A percentile compares a stretch with the other conserved stretches of the same genome.
These are phyloP conservation scores for Hyphochytrium catenoides DNA, from an alignment of 352 stramenopile genomes.

Conservation along the genomic window DNA sequence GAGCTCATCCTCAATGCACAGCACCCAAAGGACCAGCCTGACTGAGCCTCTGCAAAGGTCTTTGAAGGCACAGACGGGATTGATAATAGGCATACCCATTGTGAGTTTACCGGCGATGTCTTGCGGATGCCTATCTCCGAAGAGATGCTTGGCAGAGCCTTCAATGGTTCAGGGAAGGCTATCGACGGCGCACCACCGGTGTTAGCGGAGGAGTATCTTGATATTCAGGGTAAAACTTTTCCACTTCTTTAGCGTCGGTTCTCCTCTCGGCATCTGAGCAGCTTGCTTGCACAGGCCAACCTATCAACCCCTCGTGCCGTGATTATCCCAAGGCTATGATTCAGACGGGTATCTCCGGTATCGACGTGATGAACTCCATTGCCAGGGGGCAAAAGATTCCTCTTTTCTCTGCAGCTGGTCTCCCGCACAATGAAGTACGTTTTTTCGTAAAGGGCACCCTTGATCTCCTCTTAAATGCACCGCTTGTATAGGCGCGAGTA, in stretches of 20 bases:
- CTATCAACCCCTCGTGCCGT: slow-evolving; percentile 95
- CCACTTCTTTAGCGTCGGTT: too few relatives aligned
- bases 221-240: too few relatives aligned
- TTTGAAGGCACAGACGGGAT: slow-evolving; percentile 98
- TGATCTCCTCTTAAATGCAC: too few relatives aligned
- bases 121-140: slow-evolving; percentile 97
- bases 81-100: slow-evolving; percentile 94
- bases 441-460: too few relatives aligned
- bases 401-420: slow-evolving; percentile 92
- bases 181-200: slow-evolving; percentile 92
- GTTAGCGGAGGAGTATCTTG: slow-evolving; percentile 92
- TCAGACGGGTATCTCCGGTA: slow-evolving; percentile 97
- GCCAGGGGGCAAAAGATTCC: slow-evolving; percentile 98
- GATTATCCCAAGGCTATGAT: slow-evolving; percentile 99
- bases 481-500: too few relatives aligned
- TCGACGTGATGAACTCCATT: slow-evolving; percentile 99
- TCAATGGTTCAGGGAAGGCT: slow-evolving; percentile 93
- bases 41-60: slow-evolving; percentile 42
- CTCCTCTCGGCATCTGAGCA: too few relatives aligned
- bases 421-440: slow-evolving; percentile 89
- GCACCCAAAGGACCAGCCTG: neutral
- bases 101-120: slow-evolving; percentile 96
- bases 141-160: slow-evolving; percentile 91
- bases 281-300: too few relatives aligned
- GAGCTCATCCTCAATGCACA: neutral